Evolutionary conservation across 805 yeast species (phyloP).

Genomic region (Candida nanaspora): DNA sequence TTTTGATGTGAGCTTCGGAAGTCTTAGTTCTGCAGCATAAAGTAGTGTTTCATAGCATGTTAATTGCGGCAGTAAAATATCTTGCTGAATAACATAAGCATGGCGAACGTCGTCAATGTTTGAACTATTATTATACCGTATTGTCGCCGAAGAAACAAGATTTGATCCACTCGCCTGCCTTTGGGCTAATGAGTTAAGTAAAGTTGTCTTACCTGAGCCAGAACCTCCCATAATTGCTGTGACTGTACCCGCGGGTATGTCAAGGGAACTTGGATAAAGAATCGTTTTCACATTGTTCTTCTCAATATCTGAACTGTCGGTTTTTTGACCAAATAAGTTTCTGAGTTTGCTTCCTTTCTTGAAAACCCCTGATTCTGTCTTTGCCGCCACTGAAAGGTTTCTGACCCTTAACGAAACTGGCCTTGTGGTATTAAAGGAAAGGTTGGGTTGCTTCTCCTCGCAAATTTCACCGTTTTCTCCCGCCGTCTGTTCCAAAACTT

Average conservation of each 20-base stretch:
- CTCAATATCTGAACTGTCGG: slow-evolving; percentile 3
- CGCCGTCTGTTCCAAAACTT: not conserved
- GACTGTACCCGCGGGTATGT: slow-evolving; percentile 51
- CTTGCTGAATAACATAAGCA: slow-evolving; percentile 75
- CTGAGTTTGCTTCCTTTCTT: too few relatives aligned
- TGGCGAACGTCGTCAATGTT: slow-evolving; percentile 25
- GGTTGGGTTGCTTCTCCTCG: not conserved
- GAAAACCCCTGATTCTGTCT: not conserved
- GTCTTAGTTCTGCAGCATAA: slow-evolving; percentile 65
- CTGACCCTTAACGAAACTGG: slow-evolving; percentile 19
- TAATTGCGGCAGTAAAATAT: slow-evolving; percentile 60
- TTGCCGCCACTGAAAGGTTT: slow-evolving; percentile 12
- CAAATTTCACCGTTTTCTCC: not conserved
- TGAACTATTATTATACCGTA: slow-evolving; percentile 32
- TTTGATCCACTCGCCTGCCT: slow-evolving; percentile 30
- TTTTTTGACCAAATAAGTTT: too few relatives aligned
- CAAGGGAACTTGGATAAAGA: slow-evolving; percentile 47
- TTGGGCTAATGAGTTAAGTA: slow-evolving; percentile 59
- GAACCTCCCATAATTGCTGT: slow-evolving; percentile 85
- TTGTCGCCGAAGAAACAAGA: slow-evolving; percentile 28
- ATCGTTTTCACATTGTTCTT: slow-evolving; percentile 27
- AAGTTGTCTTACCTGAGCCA: slow-evolving; percentile 81
- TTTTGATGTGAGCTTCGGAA: slow-evolving; percentile 39
- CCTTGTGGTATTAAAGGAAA: slow-evolving; percentile 21
- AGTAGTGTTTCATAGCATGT: slow-evolving; percentile 65